Conservation (phyloP, 176 grass and related monocot genomes). For the Pontederia crassipes region DNA sequence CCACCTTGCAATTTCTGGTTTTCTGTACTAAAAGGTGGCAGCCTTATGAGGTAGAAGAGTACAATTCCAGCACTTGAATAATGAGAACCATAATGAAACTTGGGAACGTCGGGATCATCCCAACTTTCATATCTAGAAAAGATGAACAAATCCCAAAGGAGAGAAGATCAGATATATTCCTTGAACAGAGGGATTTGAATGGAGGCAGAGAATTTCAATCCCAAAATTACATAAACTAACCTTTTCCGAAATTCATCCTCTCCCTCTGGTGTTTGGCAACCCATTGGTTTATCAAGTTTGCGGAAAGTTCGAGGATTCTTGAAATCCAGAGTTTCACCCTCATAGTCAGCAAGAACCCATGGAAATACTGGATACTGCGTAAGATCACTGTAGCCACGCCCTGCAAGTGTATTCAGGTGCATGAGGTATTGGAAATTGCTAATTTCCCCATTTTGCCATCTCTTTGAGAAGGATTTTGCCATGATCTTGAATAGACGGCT, state of each 20-base stretch:
- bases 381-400: constrained; percentile 91
- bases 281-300: constrained; percentile 98
- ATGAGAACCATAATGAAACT: constrained; percentile 98
- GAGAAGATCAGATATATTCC: neutral
- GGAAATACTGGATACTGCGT: constrained; percentile 99
- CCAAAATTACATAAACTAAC: constrained; percentile 17
- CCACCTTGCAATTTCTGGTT: constrained; percentile 96
- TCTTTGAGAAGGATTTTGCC: constrained; percentile 92
- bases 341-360: constrained; percentile 96
- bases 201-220: neutral
- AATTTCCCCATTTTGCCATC: constrained; percentile 98
- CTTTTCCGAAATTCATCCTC: constrained; percentile 89
- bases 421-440: constrained; percentile 97
- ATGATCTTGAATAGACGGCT: constrained; percentile 74
- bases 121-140: constrained; percentile 85
- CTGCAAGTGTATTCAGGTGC: constrained; percentile 96
- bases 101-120: constrained; percentile 98
- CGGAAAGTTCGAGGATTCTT: constrained; percentile 63
- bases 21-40: constrained; percentile 80
- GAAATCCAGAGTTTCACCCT: constrained; percentile 74
- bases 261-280: constrained; percentile 86
- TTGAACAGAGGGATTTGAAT: neutral
- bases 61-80: constrained; percentile 99
- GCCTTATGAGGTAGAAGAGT: constrained; percentile 89
- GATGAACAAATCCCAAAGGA: neutral